phyloP scores from a whole-genome alignment of 208 protist genomes.

The Blastocrithidia nonstop region DNA sequence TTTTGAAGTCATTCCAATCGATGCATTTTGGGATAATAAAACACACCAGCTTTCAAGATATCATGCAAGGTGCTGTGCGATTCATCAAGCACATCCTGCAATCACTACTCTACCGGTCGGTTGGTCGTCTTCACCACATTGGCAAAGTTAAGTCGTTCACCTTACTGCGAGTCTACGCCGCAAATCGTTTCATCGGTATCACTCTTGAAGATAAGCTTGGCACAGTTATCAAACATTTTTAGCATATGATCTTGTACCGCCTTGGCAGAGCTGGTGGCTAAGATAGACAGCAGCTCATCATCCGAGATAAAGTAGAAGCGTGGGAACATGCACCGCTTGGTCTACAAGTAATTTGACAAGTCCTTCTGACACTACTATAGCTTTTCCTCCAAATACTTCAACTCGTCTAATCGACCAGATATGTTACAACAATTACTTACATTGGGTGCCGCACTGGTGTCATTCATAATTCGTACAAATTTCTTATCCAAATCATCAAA shows the following conservation, averaged over 20 bases:
- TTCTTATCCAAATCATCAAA: slow-evolving; percentile 96
- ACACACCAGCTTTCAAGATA: slow-evolving; percentile 95
- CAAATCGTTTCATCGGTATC: slow-evolving; percentile 82
- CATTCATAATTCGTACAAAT: slow-evolving; percentile 95
- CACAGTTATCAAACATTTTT: slow-evolving; percentile 98
- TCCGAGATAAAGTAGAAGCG: slow-evolving; percentile 99
- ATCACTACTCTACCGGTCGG: slow-evolving; percentile 94
- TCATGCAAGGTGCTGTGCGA: slow-evolving; percentile 88
- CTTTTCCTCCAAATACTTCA: slow-evolving; percentile 85
- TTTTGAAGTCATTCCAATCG: slow-evolving; percentile 92
- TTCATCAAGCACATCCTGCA: slow-evolving; percentile 91
- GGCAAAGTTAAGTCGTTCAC: slow-evolving; percentile 89
- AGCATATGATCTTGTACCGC: slow-evolving; percentile 97
- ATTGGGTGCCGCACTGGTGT: slow-evolving; percentile 83
- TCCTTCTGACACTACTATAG: slow-evolving; percentile 97
- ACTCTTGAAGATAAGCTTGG: slow-evolving; percentile 88
- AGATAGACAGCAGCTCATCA: slow-evolving; percentile 97
- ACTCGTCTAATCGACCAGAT: slow-evolving; percentile 82
- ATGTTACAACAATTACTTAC: slow-evolving; percentile 90
- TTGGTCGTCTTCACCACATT: slow-evolving; percentile 80
- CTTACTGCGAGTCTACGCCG: slow-evolving; percentile 94
- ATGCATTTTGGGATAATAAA: slow-evolving; percentile 90
- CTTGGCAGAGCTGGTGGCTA: slow-evolving; percentile 89
- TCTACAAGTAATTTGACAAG: slow-evolving; percentile 96
- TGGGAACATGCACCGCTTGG: slow-evolving; percentile 95